These are phyloP conservation scores for Tuber brumale DNA, from an alignment of 495 filamentous ascomycete species.

Conservation along the genomic window DNA sequence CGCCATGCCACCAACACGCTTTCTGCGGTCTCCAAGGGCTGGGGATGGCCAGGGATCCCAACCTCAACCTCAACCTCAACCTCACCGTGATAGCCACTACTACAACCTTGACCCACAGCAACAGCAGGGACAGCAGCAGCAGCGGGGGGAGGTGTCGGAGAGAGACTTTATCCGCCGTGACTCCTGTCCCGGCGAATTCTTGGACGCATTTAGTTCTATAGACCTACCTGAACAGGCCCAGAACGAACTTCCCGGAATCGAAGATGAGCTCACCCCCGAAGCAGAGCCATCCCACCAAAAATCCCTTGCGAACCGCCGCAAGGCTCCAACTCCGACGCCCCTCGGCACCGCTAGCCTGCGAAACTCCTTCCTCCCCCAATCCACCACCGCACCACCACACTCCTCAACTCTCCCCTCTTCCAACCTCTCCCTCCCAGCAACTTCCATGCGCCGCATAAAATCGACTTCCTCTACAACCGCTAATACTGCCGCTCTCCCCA, in stretches of 20 bases:
- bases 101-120: not conserved
- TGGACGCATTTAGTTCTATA: conserved; percentile 34
- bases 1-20: conserved; percentile 26
- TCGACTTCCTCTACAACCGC: conserved; percentile 12
- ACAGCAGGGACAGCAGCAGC: not conserved
- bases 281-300: conserved; percentile 12
- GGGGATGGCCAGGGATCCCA: not conserved
- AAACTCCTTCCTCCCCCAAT: conserved; percentile 6
- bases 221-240: conserved; percentile 26
- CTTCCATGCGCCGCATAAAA: conserved; percentile 33
- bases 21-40: conserved; percentile 13
- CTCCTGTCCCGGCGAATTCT: conserved; percentile 33
- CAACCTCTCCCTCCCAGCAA: conserved; percentile 21
- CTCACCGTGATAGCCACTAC: conserved; percentile 3
- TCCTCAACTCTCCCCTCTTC: not conserved
- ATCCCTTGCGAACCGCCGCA: conserved; percentile 28
- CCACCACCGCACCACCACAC: not conserved
- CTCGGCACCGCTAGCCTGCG: conserved; percentile 26
- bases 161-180: conserved; percentile 25
- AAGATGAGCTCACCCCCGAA: not conserved
- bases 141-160: not conserved
- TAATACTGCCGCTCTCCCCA: not conserved
- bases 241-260: not conserved
- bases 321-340: conserved; percentile 22
- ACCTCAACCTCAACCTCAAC: not conserved